These are phyloP conservation scores for Saccharomycopsis phalli DNA, from an alignment of 1,139 yeast species.

Conservation along the genomic window DNA sequence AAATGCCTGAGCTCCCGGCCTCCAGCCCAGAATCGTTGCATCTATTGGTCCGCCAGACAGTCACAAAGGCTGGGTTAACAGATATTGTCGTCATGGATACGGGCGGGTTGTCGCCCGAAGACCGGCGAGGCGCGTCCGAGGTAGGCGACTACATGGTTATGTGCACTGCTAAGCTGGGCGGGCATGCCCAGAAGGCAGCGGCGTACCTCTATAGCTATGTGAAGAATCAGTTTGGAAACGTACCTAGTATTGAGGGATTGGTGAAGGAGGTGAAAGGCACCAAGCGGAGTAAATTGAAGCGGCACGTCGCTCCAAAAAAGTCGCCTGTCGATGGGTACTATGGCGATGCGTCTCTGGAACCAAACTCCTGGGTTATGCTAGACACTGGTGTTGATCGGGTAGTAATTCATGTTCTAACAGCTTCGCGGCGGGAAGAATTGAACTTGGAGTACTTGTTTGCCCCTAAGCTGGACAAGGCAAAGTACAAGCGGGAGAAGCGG, in stretches of 20 bases:
- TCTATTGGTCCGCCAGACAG: slow-evolving; percentile 39
- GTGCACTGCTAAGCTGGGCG: slow-evolving; percentile 70
- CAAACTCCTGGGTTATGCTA: slow-evolving; percentile 76
- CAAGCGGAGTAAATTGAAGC: slow-evolving; percentile 54
- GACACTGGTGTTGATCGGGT: slow-evolving; percentile 58
- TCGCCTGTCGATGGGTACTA: slow-evolving; percentile 46
- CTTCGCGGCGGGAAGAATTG: slow-evolving; percentile 54
- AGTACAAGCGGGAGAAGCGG: slow-evolving; percentile 24
- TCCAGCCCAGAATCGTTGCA: slow-evolving; percentile 45
- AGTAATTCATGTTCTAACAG: slow-evolving; percentile 63
- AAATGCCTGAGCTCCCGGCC: slow-evolving; percentile 44
- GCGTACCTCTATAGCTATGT: slow-evolving; percentile 42
- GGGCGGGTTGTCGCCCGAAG: slow-evolving; percentile 37
- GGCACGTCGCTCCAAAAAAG: slow-evolving; percentile 45
- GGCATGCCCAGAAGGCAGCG: slow-evolving; percentile 69
- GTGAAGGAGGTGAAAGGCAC: slow-evolving; percentile 39
- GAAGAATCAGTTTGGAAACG: slow-evolving; percentile 33
- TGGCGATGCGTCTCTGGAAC: slow-evolving; percentile 32
- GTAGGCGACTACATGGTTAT: slow-evolving; percentile 47
- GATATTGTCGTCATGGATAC: slow-evolving; percentile 55
- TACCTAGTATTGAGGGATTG: slow-evolving; percentile 65
- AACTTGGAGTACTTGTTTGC: slow-evolving; percentile 67
- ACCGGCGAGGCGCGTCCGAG: slow-evolving; percentile 33
- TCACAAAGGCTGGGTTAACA: slow-evolving; percentile 54
- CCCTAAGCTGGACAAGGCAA: slow-evolving; percentile 33